A percentile compares a stretch with the other conserved stretches of the same genome.
Evolutionary conservation across 805 yeast species (phyloP).

Genomic region (Myxozyma monticola): DNA sequence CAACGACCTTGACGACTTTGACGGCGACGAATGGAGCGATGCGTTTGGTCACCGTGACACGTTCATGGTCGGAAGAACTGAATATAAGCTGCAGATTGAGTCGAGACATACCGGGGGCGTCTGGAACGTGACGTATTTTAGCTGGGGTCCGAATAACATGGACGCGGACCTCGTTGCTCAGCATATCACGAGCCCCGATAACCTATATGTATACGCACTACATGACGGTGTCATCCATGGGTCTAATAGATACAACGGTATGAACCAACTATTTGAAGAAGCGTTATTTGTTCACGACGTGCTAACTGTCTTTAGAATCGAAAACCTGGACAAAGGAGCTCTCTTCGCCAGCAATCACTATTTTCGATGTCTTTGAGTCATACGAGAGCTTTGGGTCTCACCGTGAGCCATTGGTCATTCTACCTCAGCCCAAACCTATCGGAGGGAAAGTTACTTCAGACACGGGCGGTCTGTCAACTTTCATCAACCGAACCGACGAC

Average conservation of each 20-base stretch:
- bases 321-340: conserved; percentile 30
- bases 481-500: conserved; percentile 60
- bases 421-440: conserved; percentile 41
- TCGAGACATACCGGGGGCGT: conserved; percentile 63
- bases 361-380: conserved; percentile 53
- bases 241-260: conserved; percentile 58
- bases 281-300: too few species aligned
- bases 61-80: conserved; percentile 30
- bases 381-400: conserved; percentile 1
- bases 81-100: conserved; percentile 56
- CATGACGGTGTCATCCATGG: conserved; percentile 80
- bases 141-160: conserved; percentile 90
- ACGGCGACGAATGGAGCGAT: conserved; percentile 25
- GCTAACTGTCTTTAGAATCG: conserved; percentile 6
- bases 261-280: conserved; percentile 69
- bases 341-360: conserved; percentile 23
- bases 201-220: conserved; percentile 77
- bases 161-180: conserved; percentile 56
- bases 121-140: conserved; percentile 83
- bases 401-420: conserved; percentile 34
- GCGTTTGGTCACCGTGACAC: conserved; percentile 15
- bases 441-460: conserved; percentile 6
- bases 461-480: conserved; percentile 46
- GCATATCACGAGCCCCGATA: conserved; percentile 55
- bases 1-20: conserved; percentile 21